Percentiles rank a stretch among this genome's conserved stretches.
Conservation (phyloP, 2,329 filamentous ascomycete genomes). For the Trichoderma sp. region DNA sequence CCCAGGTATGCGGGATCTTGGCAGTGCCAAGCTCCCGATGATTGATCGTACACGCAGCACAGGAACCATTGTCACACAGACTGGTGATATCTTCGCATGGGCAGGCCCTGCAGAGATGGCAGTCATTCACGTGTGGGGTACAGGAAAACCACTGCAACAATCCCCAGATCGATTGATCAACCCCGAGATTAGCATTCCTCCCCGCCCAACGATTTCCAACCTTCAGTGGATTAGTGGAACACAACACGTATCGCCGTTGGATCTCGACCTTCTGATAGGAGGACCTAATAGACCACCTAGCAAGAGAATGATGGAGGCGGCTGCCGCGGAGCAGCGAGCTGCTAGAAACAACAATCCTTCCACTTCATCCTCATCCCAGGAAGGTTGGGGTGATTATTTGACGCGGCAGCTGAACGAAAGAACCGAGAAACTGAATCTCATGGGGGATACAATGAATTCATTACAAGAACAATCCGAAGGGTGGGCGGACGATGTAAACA, state of each 20-base stretch:
- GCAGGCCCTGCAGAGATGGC: conserved; percentile 82
- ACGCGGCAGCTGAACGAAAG: conserved; percentile 83
- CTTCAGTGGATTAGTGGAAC: conserved; percentile 96
- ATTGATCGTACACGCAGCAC: conserved; percentile 71
- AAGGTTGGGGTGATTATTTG: conserved; percentile 77
- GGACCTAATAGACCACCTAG: conserved; percentile 84
- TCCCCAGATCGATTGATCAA: conserved; percentile 76
- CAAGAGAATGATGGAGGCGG: conserved; percentile 81
- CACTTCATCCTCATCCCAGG: conserved; percentile 39
- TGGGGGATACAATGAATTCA: conserved; percentile 81
- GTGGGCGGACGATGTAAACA: conserved; percentile 85
- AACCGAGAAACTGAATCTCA: conserved; percentile 79
- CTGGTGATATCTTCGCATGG: conserved; percentile 85
- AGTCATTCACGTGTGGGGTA: conserved; percentile 81
- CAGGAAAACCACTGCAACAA: conserved; percentile 61
- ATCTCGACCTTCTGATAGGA: conserved; percentile 87
- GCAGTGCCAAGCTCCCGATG: conserved; percentile 61
- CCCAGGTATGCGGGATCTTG: conserved; percentile 84
- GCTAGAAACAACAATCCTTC: conserved; percentile 36
- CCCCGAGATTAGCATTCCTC: conserved; percentile 66
- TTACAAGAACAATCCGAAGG: conserved; percentile 76
- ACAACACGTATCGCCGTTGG: conserved; percentile 80
- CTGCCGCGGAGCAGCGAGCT: conserved; percentile 69
- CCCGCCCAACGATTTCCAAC: conserved; percentile 89
- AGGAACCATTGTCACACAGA: conserved; percentile 67